These are phyloP conservation scores for Microthlaspi erraticum DNA, from an alignment of 345 rosid species.

Conservation along the genomic window DNA sequence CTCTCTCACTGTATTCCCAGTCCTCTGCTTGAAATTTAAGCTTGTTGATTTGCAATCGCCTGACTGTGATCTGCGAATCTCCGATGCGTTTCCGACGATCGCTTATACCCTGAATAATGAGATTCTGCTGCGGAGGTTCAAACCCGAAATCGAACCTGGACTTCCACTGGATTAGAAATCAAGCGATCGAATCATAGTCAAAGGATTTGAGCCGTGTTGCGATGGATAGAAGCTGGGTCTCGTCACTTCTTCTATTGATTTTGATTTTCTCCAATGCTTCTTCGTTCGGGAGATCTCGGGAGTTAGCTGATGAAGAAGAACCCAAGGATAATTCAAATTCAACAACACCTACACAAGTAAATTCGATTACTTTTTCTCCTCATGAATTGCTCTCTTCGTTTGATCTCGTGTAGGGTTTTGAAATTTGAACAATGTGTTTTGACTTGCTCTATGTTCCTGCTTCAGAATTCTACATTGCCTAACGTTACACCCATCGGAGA, in stretches of 20 bases:
- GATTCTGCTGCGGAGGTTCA: slow-evolving; percentile 25
- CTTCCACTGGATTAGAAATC: not conserved
- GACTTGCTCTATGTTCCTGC: slow-evolving; percentile 28
- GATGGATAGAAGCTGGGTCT: slow-evolving; percentile 50
- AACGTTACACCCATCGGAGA: slow-evolving; percentile 28
- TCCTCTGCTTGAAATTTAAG: not conserved
- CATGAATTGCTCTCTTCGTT: not conserved
- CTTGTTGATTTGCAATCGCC: slow-evolving; percentile 39
- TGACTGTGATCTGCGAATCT: slow-evolving; percentile 36
- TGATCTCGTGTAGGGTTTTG: slow-evolving; percentile 15
- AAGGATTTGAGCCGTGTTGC: slow-evolving; percentile 27
- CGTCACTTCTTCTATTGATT: slow-evolving; percentile 51
- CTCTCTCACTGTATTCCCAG: not conserved
- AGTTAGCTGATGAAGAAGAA: slow-evolving; percentile 46
- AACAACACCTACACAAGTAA: slow-evolving; percentile 49
- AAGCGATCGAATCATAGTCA: slow-evolving; percentile 30
- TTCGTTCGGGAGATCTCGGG: slow-evolving; percentile 37
- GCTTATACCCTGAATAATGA: slow-evolving; percentile 32
- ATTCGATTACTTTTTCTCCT: slow-evolving; percentile 5
- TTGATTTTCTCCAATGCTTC: slow-evolving; percentile 53
- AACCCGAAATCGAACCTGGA: slow-evolving; percentile 30
- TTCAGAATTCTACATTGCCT: slow-evolving; percentile 55
- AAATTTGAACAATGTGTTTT: slow-evolving; percentile 27
- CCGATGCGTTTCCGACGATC: slow-evolving; percentile 20
- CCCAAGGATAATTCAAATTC: slow-evolving; percentile 29